These are phyloP conservation scores for Populus deltoides DNA, from an alignment of 345 rosid genomes.

Conservation along the genomic window DNA sequence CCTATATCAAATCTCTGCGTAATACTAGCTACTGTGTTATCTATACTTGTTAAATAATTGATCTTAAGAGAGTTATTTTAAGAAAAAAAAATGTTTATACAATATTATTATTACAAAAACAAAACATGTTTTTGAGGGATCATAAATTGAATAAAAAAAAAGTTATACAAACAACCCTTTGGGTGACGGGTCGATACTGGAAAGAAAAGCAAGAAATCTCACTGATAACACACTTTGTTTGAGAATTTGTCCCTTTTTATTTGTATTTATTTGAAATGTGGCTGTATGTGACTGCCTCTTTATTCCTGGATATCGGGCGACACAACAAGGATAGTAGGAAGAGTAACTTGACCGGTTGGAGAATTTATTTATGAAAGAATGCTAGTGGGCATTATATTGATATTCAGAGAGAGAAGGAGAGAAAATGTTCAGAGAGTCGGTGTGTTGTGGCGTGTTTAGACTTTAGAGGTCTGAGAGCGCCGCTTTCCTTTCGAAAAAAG, in stretches of 20 bases:
- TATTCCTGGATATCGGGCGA: background rate
- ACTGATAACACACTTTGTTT: background rate
- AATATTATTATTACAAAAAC: too few species aligned
- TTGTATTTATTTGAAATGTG: background rate
- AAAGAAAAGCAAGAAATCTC: background rate
- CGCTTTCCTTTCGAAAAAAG: conserved; percentile 24
- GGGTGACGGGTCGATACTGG: background rate
- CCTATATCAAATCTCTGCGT: too few species aligned
- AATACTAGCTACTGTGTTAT: too few species aligned
- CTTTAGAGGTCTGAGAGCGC: conserved; percentile 16
- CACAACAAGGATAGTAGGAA: background rate
- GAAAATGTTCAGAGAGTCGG: background rate
- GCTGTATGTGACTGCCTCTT: background rate
- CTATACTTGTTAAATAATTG: too few species aligned
- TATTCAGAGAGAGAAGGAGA: background rate
- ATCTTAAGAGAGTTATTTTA: too few species aligned
- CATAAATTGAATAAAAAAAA: too few species aligned
- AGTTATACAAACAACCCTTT: background rate
- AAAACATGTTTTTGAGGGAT: too few species aligned
- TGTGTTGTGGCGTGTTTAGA: background rate
- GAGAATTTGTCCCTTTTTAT: background rate
- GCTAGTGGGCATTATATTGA: background rate
- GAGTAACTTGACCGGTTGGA: background rate
- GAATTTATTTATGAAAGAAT: background rate
- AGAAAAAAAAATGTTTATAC: too few species aligned